Percentiles rank a stretch among this genome's conserved stretches.
Conservation (phyloP, 805 yeast genomes). For the Yarrowia sp. region DNA sequence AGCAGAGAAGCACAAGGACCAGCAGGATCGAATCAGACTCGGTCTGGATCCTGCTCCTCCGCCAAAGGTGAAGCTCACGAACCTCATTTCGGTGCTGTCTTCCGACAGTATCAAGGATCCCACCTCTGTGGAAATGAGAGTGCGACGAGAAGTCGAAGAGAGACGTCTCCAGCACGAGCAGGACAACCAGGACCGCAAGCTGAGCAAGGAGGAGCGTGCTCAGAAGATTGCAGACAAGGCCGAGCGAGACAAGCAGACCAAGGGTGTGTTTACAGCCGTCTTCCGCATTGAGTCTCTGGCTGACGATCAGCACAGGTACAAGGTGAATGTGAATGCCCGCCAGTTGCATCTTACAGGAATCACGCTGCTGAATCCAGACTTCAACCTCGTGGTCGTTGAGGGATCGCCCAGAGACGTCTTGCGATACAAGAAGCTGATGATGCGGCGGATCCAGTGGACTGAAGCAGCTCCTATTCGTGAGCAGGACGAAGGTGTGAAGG, state of each 20-base stretch:
- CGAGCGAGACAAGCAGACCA: constrained; percentile 44
- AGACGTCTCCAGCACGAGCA: constrained; percentile 58
- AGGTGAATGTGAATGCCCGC: constrained; percentile 77
- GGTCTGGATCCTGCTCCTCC: constrained; percentile 88
- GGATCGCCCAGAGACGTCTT: constrained; percentile 65
- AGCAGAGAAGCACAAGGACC: constrained; percentile 58
- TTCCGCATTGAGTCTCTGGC: constrained; percentile 54
- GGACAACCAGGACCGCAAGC: constrained; percentile 60
- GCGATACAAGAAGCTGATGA: constrained; percentile 62
- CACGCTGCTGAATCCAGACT: constrained; percentile 37
- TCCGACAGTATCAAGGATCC: constrained; percentile 87
- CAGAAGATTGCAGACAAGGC: constrained; percentile 49
- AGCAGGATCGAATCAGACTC: constrained; percentile 70
- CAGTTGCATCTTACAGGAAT: constrained; percentile 68
- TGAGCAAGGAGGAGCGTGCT: constrained; percentile 56
- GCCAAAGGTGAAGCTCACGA: constrained; percentile 81
- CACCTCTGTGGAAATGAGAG: constrained; percentile 74
- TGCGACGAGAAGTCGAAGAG: constrained; percentile 63
- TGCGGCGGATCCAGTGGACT: constrained; percentile 68
- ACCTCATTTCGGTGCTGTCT: constrained; percentile 82
- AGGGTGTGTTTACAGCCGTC: constrained; percentile 58
- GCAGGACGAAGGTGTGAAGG: constrained; percentile 12
- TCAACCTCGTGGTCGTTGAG: constrained; percentile 65
- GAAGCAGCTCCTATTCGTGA: constrained; percentile 44
- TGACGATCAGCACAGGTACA: constrained; percentile 67